Conservation (phyloP, 192 early-diverging fungal genomes). For the Entophlyctis luteolus region DNA sequence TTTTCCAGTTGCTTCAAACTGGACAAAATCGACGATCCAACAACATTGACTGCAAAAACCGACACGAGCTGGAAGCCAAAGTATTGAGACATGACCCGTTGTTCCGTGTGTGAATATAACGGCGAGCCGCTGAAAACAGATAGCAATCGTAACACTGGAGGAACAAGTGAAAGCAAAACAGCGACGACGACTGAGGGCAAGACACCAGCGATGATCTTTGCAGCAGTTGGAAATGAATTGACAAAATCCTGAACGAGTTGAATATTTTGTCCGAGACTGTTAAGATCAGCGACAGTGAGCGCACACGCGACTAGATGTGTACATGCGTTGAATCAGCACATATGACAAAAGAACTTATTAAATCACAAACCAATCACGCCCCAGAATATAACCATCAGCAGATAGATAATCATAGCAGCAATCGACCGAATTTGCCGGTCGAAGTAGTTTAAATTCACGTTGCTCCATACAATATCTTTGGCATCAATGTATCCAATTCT, state of each 20-base stretch:
- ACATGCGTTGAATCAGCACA: background rate
- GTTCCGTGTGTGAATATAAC: constrained; percentile 54
- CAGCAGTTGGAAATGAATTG: constrained; percentile 37
- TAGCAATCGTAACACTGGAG: constrained; percentile 60
- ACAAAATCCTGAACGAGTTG: constrained; percentile 48
- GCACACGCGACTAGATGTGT: constrained; percentile 48
- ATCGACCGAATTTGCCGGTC: constrained; percentile 53
- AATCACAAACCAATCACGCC: constrained; percentile 52
- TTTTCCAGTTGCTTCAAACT: constrained; percentile 53
- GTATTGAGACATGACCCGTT: constrained; percentile 64
- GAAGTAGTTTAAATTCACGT: constrained; percentile 56
- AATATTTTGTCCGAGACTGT: constrained; percentile 47
- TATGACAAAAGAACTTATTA: background rate
- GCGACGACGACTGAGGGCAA: constrained; percentile 69
- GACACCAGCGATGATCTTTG: constrained; percentile 67
- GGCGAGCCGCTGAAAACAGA: constrained; percentile 58
- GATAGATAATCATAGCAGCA: constrained; percentile 45
- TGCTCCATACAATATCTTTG: constrained; percentile 78
- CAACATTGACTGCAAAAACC: constrained; percentile 73
- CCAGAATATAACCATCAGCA: constrained; percentile 70
- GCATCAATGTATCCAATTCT: constrained; percentile 63
- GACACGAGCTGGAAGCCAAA: constrained; percentile 66
- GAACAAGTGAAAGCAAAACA: constrained; percentile 66
- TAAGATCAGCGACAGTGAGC: constrained; percentile 49
- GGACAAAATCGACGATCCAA: constrained; percentile 60